Evolutionary conservation across 768 basidiomycete genomes (phyloP).

Genomic region (Tricholoma terreum): DNA sequence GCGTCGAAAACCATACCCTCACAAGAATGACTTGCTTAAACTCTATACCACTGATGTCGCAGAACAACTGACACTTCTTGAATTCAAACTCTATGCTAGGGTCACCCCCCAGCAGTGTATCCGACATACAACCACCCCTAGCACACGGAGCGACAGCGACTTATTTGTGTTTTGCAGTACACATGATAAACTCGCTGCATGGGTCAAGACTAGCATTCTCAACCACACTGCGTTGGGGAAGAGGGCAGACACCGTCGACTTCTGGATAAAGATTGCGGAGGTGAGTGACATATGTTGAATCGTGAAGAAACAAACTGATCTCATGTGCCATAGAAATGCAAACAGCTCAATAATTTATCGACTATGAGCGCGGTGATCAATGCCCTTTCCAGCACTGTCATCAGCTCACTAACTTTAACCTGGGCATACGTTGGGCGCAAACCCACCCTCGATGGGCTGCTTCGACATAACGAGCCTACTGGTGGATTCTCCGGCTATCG

Average conservation of each 20-base stretch:
- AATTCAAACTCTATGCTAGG: conserved; percentile 64
- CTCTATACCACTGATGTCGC: conserved; percentile 71
- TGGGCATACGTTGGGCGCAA: conserved; percentile 63
- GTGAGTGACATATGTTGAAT: conserved; percentile 35
- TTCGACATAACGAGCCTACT: conserved; percentile 55
- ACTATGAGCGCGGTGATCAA: conserved; percentile 66
- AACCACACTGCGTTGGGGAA: conserved; percentile 47
- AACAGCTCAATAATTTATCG: conserved; percentile 58
- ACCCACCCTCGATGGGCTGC: conserved; percentile 47
- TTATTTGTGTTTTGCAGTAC: conserved; percentile 54
- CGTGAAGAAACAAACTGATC: conserved; percentile 8
- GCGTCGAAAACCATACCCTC: conserved; percentile 44
- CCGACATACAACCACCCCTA: conserved; percentile 47
- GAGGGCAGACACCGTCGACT: conserved; percentile 58
- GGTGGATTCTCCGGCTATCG: conserved; percentile 59
- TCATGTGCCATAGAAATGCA: conserved; percentile 53
- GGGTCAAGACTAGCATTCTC: conserved; percentile 67
- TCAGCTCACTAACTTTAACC: conserved; percentile 56
- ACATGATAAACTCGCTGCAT: conserved; percentile 59
- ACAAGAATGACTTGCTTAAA: conserved; percentile 60
- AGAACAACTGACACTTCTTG: conserved; percentile 77
- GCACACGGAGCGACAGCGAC: conserved; percentile 34
- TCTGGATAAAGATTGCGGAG: conserved; percentile 80
- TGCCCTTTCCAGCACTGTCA: conserved; percentile 57
- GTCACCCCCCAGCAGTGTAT: conserved; percentile 77